Evolutionary conservation across 257 asterid species (phyloP), one percentile per base, ranked within the genome.

Genomic region (Scutellaria galericulata): DNA sequence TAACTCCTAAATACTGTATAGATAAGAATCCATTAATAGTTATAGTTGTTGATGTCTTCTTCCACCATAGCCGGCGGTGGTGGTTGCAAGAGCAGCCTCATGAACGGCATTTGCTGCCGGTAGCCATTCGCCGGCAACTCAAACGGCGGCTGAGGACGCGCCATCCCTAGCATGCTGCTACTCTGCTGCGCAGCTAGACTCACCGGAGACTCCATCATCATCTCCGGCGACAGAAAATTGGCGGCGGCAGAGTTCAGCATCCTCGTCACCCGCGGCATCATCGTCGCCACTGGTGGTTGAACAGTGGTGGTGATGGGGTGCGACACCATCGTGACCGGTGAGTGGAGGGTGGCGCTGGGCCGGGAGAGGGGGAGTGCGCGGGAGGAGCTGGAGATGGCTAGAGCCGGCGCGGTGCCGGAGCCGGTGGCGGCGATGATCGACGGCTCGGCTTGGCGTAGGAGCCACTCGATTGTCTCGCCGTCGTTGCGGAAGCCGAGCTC

Each of bases 71-170:
- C 76, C 37, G 91, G 80, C 22, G 62, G 45, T 10, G 79, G 73
- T 42, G 90, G 81, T 41, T 90, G 85, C 84, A 83, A 4, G 70
- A 90, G 77, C 88, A 88, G 6, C 35, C 85, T 71, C 77, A 86
- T 79, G 24, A 85, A 81, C 42, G 90, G 84, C 91, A 82, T 82
- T 11, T 81, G 80, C 47, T 81, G 80, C 47, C 75, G 78, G 40
- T 56, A 82, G 0, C 53, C 75, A 62, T 58, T 75, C 15, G 27
- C 39, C 0, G 82, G 27, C 31, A 68, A 66, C 41, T 79, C 90
- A 57, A 77, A 2, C 70, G 66, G 67, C 18, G 24, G 54, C 35
- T 15, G 20, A 12, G 27, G 69, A 9, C 47, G 12, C 11, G 66
- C 14, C 64, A 24, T 1, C 14, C 14, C 10, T 0, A 9, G 7